Conservation (phyloP, 352 stramenopile species). For the Peronospora farinosa region DNA sequence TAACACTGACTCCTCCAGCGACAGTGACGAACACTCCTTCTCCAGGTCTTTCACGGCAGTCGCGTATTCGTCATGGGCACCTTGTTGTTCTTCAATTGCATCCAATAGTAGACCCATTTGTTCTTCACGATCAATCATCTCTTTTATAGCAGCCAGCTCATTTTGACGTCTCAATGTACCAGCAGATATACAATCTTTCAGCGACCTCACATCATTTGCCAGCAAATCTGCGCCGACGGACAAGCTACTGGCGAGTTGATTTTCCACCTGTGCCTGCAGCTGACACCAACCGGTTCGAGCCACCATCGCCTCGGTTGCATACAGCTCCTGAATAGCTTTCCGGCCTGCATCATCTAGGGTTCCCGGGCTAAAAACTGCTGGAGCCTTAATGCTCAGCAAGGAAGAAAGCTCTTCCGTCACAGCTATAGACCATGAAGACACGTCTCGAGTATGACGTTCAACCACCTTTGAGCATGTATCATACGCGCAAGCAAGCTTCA, state of each 20-base stretch:
- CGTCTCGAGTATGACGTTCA: conserved; percentile 39
- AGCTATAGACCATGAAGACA: conserved; percentile 40
- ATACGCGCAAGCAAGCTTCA: conserved; percentile 35
- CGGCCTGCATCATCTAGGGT: conserved; percentile 27
- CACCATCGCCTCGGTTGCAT: conserved; percentile 37
- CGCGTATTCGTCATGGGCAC: conserved; percentile 53
- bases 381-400: conserved; percentile 41
- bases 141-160: conserved; percentile 50
- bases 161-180: conserved; percentile 40
- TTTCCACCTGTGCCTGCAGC: conserved; percentile 56
- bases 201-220: conserved; percentile 33
- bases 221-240: conserved; percentile 31
- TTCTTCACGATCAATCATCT: conserved; percentile 65
- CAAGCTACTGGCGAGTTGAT: conserved; percentile 37
- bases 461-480: conserved; percentile 41
- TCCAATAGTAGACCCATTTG: conserved; percentile 64
- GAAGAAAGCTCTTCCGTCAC: conserved; percentile 42
- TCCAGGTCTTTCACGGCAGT: conserved; percentile 51
- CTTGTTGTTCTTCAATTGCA: conserved; percentile 74
- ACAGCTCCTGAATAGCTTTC: conserved; percentile 42
- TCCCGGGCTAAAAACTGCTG: conserved; percentile 36
- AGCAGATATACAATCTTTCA: conserved; percentile 36
- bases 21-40: conserved; percentile 50
- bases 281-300: conserved; percentile 57
- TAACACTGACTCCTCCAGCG: conserved; percentile 60